phyloP scores from a whole-genome alignment of 2,329 filamentous ascomycete species.

The Penicillium sp. region DNA sequence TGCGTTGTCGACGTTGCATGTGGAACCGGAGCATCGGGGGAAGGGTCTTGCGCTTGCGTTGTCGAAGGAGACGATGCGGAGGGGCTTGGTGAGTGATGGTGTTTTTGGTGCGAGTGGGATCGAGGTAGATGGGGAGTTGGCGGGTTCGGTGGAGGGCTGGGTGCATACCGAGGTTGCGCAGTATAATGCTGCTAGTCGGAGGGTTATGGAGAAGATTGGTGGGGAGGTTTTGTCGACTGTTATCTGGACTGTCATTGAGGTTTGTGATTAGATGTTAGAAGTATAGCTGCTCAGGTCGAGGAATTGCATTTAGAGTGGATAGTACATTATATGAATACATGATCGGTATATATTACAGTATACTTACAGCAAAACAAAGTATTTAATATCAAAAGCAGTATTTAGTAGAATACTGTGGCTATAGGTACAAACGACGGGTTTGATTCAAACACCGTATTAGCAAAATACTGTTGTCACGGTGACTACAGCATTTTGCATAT shows the following conservation, averaged over 20 bases:
- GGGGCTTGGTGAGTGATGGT: constrained; percentile 27
- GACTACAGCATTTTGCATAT: too few relatives aligned
- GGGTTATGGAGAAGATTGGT: constrained; percentile 52
- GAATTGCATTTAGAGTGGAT: too few relatives aligned
- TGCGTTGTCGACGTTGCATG: constrained; percentile 43
- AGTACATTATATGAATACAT: too few relatives aligned
- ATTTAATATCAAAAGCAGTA: too few relatives aligned
- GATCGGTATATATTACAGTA: not conserved
- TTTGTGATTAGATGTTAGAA: constrained; percentile 26
- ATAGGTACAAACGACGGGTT: too few relatives aligned
- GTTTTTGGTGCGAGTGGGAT: constrained; percentile 21
- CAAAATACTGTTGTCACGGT: too few relatives aligned
- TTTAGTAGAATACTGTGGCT: too few relatives aligned
- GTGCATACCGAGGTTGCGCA: constrained; percentile 45
- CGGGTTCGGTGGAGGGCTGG: constrained; percentile 28
- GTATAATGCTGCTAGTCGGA: constrained; percentile 41
- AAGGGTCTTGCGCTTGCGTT: constrained; percentile 39
- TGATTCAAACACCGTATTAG: too few relatives aligned
- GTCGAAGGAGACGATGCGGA: constrained; percentile 38
- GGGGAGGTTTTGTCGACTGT: constrained; percentile 40
- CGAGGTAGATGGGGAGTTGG: constrained; percentile 8
- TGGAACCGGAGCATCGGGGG: constrained; percentile 47
- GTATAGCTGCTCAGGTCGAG: too few relatives aligned
- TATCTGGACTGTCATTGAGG: constrained; percentile 44
- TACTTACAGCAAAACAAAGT: too few relatives aligned